Evolutionary conservation across 176 grass and related monocot species (phyloP), one percentile per base, ranked within the genome.

Genomic region (Oryza coarctata): DNA sequence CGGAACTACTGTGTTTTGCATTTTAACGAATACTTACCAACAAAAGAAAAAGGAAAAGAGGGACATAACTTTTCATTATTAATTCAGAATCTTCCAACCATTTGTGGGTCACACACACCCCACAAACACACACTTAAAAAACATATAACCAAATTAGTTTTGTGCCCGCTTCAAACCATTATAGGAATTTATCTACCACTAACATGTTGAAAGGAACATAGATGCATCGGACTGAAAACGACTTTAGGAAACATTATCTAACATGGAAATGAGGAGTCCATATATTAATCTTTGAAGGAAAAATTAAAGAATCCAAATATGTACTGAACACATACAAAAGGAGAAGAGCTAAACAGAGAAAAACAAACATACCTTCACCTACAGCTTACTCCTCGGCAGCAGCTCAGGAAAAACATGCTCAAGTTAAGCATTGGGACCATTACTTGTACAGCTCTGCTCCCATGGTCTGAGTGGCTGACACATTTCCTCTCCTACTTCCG

Each of bases 301-400:
- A 9, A 9, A n/a, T n/a, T n/a, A n/a, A 81, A 12, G 25, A 30
- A 14, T 8, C 45, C 29, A 28, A 17, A 34, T 25, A n/a, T 60
- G 20, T 60, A 3, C 9, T 25, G 55, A 60, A 25, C 8, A 60
- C 55, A 60, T 22, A 14, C 14, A 12, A 28, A 66, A 32, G 68
- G 43, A 27, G 18, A 17, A 50, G 40, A 30, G 11, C 3, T 49
- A 39, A 45, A 66, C 22, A 67, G 2, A 65, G 33, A 62, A 15
- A 67, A 34, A 68, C 32, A 44, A 35, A n/a, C 47, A 31, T 87
- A 87, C 85, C 85, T 82, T 76, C 38, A 65, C 22, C 27, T 45
- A 12, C 41, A 74, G 15, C 43, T 61, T 61, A 61, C 73, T 29
- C 43, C 71, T 75, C 18, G 33, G 18, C 18, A 80, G 18, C 26